A percentile compares a stretch with the other conserved stretches of the same genome.
phyloP scores from a whole-genome alignment of 179 eudicot genomes.

The Silene coronaria region DNA sequence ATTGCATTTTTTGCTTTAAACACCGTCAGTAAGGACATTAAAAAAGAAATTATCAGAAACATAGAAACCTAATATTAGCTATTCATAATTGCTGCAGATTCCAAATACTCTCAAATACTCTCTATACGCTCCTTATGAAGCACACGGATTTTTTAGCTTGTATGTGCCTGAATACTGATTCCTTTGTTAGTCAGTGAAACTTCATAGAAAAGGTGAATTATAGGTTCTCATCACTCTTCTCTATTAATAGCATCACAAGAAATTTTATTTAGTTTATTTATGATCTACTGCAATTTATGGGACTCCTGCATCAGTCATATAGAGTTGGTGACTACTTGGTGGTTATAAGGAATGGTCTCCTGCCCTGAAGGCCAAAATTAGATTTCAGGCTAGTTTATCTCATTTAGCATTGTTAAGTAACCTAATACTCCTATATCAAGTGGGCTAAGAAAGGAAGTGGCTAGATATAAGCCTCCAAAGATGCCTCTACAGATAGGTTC shows the following conservation, averaged over 20 bases:
- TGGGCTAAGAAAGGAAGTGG: no score
- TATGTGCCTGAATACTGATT: neutral
- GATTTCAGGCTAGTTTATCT: no score
- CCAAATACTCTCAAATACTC: slow-evolving; percentile 12
- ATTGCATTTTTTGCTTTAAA: slow-evolving; percentile 21
- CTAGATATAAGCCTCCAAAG: no score
- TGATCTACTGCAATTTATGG: neutral
- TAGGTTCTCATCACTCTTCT: neutral
- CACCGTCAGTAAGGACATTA: slow-evolving; percentile 3
- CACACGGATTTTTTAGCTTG: slow-evolving; percentile 8
- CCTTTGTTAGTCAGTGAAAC: slow-evolving; percentile 18
- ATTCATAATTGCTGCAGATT: slow-evolving; percentile 21
- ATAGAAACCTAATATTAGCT: slow-evolving; percentile 13
- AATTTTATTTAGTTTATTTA: neutral
- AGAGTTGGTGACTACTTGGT: no score
- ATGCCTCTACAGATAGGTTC: no score
- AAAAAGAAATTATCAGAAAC: slow-evolving; percentile 11
- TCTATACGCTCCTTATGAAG: neutral
- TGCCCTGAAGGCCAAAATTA: no score
- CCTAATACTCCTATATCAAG: no score
- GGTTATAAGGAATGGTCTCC: no score
- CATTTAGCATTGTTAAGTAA: no score
- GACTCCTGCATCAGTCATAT: neutral
- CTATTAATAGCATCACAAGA: neutral
- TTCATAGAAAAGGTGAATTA: slow-evolving; percentile 3